Conservation (phyloP, 2,329 filamentous ascomycete genomes). For the Escovopsis sp. region DNA sequence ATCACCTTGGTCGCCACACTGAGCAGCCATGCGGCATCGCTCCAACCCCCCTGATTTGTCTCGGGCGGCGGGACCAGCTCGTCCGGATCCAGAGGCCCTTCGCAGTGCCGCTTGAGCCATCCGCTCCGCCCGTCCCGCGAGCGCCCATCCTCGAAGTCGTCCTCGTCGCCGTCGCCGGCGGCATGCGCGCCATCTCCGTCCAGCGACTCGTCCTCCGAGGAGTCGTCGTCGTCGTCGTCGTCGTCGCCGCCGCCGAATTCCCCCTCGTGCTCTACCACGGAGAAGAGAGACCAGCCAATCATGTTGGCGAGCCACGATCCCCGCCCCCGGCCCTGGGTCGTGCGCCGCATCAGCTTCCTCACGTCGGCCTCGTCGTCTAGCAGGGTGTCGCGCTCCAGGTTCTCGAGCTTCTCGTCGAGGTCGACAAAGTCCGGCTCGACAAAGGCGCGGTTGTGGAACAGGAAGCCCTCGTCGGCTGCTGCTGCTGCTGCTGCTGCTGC, state of each 20-base stretch:
- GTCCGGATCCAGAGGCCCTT: conserved; percentile 27
- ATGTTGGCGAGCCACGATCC: conserved; percentile 43
- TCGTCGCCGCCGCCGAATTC: too few species aligned
- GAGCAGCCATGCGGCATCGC: conserved; percentile 53
- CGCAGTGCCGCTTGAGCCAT: conserved; percentile 23
- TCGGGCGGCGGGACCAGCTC: conserved; percentile 34
- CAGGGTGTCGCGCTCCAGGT: conserved; percentile 34
- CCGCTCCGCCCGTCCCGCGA: conserved; percentile 16
- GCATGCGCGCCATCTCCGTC: neutral
- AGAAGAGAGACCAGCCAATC: conserved; percentile 46
- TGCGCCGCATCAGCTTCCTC: conserved; percentile 39
- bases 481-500: too few species aligned
- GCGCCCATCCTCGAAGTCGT: conserved; percentile 13
- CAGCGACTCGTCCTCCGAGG: conserved; percentile 19
- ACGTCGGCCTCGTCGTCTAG: conserved; percentile 45
- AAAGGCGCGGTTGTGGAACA: conserved; percentile 22
- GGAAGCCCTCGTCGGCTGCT: too few species aligned
- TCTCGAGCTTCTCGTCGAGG: conserved; percentile 43
- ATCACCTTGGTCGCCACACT: conserved; percentile 49
- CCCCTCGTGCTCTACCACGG: conserved; percentile 46
- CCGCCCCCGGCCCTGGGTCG: conserved; percentile 31
- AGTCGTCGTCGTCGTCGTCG: conserved; percentile 19
- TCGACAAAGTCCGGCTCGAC: conserved; percentile 49
- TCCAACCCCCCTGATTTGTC: conserved; percentile 45
- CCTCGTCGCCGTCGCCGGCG: neutral